Conservation (phyloP, 73 alveolate species). For the Paraurostyla sp. region DNA sequence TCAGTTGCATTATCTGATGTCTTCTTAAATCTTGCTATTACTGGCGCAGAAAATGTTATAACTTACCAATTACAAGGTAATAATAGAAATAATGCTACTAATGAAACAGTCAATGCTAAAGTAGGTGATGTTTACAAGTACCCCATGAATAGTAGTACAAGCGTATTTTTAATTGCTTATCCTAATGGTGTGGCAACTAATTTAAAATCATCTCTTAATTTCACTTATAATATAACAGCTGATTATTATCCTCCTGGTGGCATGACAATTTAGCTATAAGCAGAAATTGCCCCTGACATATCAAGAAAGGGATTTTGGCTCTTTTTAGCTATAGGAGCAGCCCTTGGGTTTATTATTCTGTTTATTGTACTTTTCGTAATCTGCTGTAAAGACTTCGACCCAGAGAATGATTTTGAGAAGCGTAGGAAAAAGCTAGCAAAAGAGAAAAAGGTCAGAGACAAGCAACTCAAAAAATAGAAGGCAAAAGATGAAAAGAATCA, state of each 20-base stretch:
- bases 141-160: not conserved
- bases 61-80: not conserved
- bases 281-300: not conserved
- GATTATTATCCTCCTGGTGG: constrained; percentile 11
- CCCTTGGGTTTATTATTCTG: not conserved
- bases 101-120: not conserved
- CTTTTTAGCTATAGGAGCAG: not conserved
- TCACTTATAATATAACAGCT: not conserved
- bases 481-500: not conserved
- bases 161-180: not conserved
- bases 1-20: not conserved
- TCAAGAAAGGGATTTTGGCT: not conserved
- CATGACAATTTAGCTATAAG: not conserved
- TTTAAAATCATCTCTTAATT: not conserved
- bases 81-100: not conserved
- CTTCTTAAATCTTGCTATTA: not conserved
- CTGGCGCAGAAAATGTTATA: not conserved
- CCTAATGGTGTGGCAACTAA: not conserved
- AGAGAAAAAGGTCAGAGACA: not conserved
- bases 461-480: not conserved
- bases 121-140: not conserved
- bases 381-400: constrained; percentile 14
- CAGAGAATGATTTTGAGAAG: not conserved
- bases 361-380: not conserved
- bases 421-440: constrained; percentile 3